Evolutionary conservation across 805 yeast genomes (phyloP).

Genomic region (Teunomyces kruisii): DNA sequence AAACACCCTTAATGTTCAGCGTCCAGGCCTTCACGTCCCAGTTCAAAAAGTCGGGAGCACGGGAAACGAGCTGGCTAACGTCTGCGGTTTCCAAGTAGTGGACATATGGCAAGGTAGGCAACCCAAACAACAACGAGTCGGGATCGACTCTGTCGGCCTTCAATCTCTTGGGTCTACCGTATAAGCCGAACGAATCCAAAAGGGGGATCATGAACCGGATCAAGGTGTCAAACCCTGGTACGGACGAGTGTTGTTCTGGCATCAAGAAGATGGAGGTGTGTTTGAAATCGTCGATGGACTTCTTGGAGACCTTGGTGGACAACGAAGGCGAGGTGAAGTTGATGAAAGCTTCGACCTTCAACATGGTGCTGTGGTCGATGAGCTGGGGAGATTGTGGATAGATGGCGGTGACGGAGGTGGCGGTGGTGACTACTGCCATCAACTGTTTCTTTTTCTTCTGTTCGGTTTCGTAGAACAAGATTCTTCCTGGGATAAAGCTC

Average conservation of each 20-base stretch:
- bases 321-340: constrained; percentile 47
- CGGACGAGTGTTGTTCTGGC: constrained; percentile 46
- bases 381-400: constrained; percentile 83
- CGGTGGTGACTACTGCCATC: constrained; percentile 75
- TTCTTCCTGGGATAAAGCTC: constrained; percentile 57
- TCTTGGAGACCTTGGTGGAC: constrained; percentile 33
- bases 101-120: constrained; percentile 45
- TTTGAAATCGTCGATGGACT: constrained; percentile 32
- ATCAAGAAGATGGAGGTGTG: constrained; percentile 43
- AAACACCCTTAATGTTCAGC: constrained; percentile 25
- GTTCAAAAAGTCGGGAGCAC: constrained; percentile 22
- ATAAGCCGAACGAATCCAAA: constrained; percentile 43
- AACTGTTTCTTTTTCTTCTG: constrained; percentile 68
- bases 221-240: constrained; percentile 51
- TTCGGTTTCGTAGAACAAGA: constrained; percentile 80
- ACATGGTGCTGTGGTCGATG: constrained; percentile 83
- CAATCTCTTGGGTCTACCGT: constrained; percentile 45
- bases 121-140: constrained; percentile 42
- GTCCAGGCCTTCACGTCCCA: constrained; percentile 43
- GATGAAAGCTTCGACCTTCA: constrained; percentile 84
- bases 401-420: constrained; percentile 79
- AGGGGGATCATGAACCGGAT: constrained; percentile 43
- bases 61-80: constrained; percentile 17
- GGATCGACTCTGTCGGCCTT: constrained; percentile 43
- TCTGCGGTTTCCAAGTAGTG: constrained; percentile 41